Percentiles rank a stretch among this genome's conserved stretches.
These are phyloP conservation scores for Fraxinus albicans DNA, from an alignment of 305 asterid genomes.

Conservation along the genomic window DNA sequence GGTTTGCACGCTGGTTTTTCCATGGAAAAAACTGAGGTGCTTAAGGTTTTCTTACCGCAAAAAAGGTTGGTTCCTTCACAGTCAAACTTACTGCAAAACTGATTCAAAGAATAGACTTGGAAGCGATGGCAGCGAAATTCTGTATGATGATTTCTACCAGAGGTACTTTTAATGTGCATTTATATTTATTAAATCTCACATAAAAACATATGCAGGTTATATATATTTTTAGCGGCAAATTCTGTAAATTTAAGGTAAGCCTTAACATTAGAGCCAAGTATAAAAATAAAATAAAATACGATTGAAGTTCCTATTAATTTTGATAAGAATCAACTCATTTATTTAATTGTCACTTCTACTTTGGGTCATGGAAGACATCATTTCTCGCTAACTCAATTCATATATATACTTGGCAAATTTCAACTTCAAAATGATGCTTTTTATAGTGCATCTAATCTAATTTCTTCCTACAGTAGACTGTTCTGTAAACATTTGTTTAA, in stretches of 20 bases:
- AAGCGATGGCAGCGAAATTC: slow-evolving; percentile 81
- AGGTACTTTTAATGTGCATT: background rate
- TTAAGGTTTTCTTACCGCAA: slow-evolving; percentile 28
- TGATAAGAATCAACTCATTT: too few species aligned
- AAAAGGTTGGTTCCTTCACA: too few species aligned
- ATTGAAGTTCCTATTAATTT: background rate
- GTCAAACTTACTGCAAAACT: slow-evolving; percentile 72
- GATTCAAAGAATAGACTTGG: slow-evolving; percentile 85
- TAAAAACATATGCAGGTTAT: background rate
- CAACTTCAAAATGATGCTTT: too few species aligned
- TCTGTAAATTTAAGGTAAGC: background rate
- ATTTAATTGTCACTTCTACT: too few species aligned
- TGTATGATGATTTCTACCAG: slow-evolving; percentile 42
- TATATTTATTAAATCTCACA: background rate
- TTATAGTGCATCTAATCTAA: too few species aligned
- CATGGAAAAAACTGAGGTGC: slow-evolving; percentile 26
- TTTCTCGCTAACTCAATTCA: too few species aligned
- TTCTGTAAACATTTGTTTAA: too few species aligned
- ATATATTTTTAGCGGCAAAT: background rate
- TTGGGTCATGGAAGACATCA: too few species aligned
- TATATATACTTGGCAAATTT: too few species aligned
- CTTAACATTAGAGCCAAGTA: background rate
- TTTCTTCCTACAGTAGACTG: too few species aligned
- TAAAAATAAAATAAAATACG: background rate
- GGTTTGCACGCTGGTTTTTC: slow-evolving; percentile 30